Evolutionary conservation across 495 filamentous ascomycete species (phyloP).

Genomic region (Cudoniella acicularis): DNA sequence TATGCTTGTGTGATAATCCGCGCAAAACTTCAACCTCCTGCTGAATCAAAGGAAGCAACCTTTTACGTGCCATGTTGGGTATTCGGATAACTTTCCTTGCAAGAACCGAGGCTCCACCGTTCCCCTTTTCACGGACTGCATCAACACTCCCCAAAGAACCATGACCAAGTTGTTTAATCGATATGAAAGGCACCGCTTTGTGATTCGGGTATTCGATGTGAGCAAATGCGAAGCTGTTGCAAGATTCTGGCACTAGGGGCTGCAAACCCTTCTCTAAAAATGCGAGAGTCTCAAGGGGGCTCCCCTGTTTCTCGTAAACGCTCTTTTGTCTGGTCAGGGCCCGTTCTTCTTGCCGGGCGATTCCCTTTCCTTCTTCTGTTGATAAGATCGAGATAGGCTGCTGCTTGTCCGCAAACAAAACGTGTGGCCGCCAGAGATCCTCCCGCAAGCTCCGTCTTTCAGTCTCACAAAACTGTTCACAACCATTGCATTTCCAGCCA

Average conservation of each 20-base stretch:
- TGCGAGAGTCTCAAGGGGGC: too few species aligned
- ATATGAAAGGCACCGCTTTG: neutral
- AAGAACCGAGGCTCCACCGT: neutral
- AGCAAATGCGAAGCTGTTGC: neutral
- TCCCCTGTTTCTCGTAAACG: too few species aligned
- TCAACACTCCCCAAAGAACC: constrained; percentile 6
- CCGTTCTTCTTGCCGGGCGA: too few species aligned
- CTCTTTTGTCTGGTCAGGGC: too few species aligned
- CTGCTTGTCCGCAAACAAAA: too few species aligned
- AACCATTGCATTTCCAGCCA: neutral
- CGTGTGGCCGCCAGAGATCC: too few species aligned
- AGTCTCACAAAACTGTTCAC: neutral
- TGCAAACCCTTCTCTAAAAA: too few species aligned
- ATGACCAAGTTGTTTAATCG: constrained; percentile 7
- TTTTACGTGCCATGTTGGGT: neutral
- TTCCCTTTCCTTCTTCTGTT: too few species aligned
- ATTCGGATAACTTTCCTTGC: constrained; percentile 3
- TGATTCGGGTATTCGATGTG: neutral
- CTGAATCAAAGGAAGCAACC: constrained; percentile 3
- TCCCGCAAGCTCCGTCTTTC: too few species aligned
- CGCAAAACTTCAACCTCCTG: constrained; percentile 1
- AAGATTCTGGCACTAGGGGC: too few species aligned
- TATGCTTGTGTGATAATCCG: constrained; percentile 1
- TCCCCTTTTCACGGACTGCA: neutral
- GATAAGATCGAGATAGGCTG: too few species aligned